Evolutionary conservation across 495 filamentous ascomycete genomes (phyloP).

Genomic region (Astrothelium subdiscretum): DNA sequence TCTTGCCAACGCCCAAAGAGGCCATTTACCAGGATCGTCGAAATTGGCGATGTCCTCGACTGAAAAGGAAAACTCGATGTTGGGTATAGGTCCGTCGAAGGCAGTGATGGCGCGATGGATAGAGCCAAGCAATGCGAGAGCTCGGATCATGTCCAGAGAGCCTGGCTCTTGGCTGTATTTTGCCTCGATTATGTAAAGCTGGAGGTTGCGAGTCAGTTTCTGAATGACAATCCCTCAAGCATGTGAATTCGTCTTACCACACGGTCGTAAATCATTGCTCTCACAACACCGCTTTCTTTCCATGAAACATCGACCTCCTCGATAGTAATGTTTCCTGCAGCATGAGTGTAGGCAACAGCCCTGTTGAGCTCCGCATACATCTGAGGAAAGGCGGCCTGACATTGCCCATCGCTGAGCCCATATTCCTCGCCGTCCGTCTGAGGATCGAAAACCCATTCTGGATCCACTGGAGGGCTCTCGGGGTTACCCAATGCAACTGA

Average conservation of each 20-base stretch:
- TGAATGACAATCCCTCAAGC: not conserved
- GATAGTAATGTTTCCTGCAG: conserved; percentile 13
- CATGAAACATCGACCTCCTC: conserved; percentile 13
- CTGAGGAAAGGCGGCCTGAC: conserved; percentile 17
- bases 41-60: conserved; percentile 15
- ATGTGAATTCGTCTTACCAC: not conserved
- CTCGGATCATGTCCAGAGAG: not conserved
- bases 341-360: conserved; percentile 9
- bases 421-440: conserved; percentile 11
- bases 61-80: conserved; percentile 22
- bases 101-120: conserved; percentile 18
- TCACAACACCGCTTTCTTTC: conserved; percentile 13
- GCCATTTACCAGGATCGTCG: conserved; percentile 13
- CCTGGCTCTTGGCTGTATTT: not conserved
- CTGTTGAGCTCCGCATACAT: conserved; percentile 16
- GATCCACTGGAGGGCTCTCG: not conserved
- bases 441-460: conserved; percentile 12
- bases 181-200: conserved; percentile 18
- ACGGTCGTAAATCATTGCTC: conserved; percentile 10
- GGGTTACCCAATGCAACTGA: not conserved
- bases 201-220: not conserved
- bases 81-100: conserved; percentile 9
- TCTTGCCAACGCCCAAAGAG: conserved; percentile 8
- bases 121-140: conserved; percentile 12
- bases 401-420: conserved; percentile 16